phyloP scores from a whole-genome alignment of 2,329 filamentous ascomycete genomes.

The Penicillium verrucosum region DNA sequence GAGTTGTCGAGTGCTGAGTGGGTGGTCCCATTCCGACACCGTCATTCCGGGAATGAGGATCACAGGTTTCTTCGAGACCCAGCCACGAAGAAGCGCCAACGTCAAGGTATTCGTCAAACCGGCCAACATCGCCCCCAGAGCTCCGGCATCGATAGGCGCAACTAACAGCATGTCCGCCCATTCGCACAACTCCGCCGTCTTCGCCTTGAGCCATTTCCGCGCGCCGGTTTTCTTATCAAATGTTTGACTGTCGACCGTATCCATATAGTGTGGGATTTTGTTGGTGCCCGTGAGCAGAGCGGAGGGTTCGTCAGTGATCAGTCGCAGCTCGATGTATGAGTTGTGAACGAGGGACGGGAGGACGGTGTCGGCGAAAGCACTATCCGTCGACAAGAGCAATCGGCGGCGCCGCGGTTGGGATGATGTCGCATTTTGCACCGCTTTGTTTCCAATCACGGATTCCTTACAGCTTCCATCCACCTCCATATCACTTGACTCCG shows the following conservation, averaged over 20 bases:
- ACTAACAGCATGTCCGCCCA: conserved; percentile 88
- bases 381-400: conserved; percentile 39
- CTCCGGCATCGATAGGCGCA: conserved; percentile 79
- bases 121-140: conserved; percentile 80
- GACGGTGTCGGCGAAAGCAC: conserved; percentile 39
- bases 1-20: conserved; percentile 82
- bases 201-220: conserved; percentile 42
- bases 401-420: conserved; percentile 26
- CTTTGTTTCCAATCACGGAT: conserved; percentile 13
- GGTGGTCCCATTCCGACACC: conserved; percentile 82
- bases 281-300: conserved; percentile 37
- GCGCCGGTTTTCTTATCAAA: conserved; percentile 39
- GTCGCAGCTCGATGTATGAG: conserved; percentile 39
- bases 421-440: neutral
- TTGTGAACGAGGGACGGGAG: conserved; percentile 39
- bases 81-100: conserved; percentile 76
- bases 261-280: conserved; percentile 41
- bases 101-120: conserved; percentile 79
- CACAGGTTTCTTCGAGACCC: conserved; percentile 82
- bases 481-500: conserved; percentile 26
- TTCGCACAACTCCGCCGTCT: conserved; percentile 63
- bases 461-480: conserved; percentile 22
- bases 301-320: conserved; percentile 42
- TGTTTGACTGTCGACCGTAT: conserved; percentile 39
- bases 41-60: conserved; percentile 87